Base-by-base conservation (phyloP, 352 stramenopile genomes). In the Phytopythium mirpurense region DNA sequence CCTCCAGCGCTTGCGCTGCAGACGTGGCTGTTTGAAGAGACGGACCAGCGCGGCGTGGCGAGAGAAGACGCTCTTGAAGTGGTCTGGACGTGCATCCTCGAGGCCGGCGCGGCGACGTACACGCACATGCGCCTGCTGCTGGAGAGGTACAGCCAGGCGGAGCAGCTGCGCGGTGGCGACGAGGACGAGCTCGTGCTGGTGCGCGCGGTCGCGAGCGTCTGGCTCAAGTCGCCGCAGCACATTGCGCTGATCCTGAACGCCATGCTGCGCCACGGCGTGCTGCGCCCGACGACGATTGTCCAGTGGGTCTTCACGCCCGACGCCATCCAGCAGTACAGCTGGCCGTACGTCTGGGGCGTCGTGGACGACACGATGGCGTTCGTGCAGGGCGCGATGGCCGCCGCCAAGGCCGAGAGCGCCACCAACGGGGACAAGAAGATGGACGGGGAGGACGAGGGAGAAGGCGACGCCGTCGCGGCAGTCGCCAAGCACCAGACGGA, bases 311-410 rank as follows among this genome's bases (percentile, higher is more conserved):
- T 91, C 62, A 90, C 77, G 10, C 51, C 78, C 6, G 83, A 94
- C 44, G 79, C 80, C 5, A 72, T 91, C 19, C 83, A 92, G 67
- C 83, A 94, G 57, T 94, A 91, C 65, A 92, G 83, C 64, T 94
- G 83, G 83, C 83, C 82, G 34, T 94, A 94, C 56, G 78, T 94
- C 43, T 94, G 83, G 83, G 76, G 74, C 6, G 90, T 94, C 42
- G 50, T 90, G 34, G 68, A 87, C 50, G 79, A 88, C 37, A 88
- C 83, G 23, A 41, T 93, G 26, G 66, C 60, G 24, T 86, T 86
- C 27, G 53, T 88, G 31, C 65, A 82, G 48, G 63, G 68, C 11
- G 55, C 57, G 23, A 81, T 83, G 47, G 29, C 62, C 34, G 43
- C 46, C 32, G 46, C 62, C 16, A 62, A 57, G 24, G 63, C 70